Base-by-base conservation (phyloP, 805 yeast species). In the Yarrowia keelungensis region DNA sequence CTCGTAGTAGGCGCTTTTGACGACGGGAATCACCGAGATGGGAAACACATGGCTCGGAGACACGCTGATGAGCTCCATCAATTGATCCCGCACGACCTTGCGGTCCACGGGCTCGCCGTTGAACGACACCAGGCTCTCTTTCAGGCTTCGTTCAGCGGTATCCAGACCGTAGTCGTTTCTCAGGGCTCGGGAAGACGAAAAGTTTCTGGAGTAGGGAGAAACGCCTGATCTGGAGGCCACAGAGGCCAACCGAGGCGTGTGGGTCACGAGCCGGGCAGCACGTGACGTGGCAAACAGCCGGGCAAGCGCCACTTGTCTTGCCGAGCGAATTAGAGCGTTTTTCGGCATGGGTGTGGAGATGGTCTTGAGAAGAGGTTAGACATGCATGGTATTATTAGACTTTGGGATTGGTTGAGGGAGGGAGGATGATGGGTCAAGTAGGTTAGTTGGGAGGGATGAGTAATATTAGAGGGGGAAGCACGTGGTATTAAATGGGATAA, bases 1-100 rank as follows among this genome's bases (percentile, higher is more conserved):
- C 67, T 62, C 56, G 26, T 62, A 62, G 67, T 62, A 62, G 36
- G 67, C 67, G 39, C 38, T 36, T 15, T 49, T 46, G 38, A 62
- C 67, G 16, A 62, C 67, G 8, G 67, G 67, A 10, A 62, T 47
- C 11, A 38, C 45, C 22, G 56, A 14, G 56, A 49, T 36, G 26
- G 56, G 67, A n/a, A 62, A 36, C 22, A 62, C 56, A 12, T 46
- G 35, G 36, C 3, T 12, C 0, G 67, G 67, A 14, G 56, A 62
- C 8, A 41, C 43, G 26, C 7, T 2, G 26, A 62, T 62, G 16
- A 62, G 67, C 11, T 39, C 26, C 56, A 62, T 47, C 46, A 62
- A 8, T 8, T 36, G 56, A 8, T 62, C 56, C n/a, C 56, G 53
- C 2, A 62, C 67, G 10, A 10, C 38, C 2, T 62, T 35, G n/a